Base-by-base conservation (phyloP, 257 asterid genomes). In the Lithospermum erythrorhizon region DNA sequence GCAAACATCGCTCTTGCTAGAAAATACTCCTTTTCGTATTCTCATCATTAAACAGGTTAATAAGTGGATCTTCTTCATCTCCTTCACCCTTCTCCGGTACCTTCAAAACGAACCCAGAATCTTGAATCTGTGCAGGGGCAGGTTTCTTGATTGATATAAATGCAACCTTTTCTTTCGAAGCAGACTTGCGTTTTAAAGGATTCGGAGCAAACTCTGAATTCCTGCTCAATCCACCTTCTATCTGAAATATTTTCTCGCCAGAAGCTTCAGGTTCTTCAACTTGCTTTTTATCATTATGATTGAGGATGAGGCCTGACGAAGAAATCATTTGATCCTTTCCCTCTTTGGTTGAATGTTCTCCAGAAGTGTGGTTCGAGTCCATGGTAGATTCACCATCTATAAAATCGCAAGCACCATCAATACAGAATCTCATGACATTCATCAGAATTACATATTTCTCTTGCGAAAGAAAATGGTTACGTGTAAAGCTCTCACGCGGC, bases 71-170 rank as follows among this genome's bases (percentile, higher is more conserved):
- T 55, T 75, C 83, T 69, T 74, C 70, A 45, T 69, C 64, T 27
- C 37, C 76, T 21, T 64, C 76, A 24, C 58, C 72, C 74, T 66
- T 77, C 54, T 64, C 78, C 19, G 55, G 56, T 41, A 63, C 71
- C 69, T 66, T 68, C 66, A 62, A 47, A 24, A 58, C 53, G 30
- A 62, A 57, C 20, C 49, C 68, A 27, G 70, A 59, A 54, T 72
- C 78, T 27, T 61, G 55, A 24, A 75, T 47, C 25, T 79, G 32
- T n/a, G 83, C 60, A 18, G 81, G 63, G 19, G 67, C 55, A 9
- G 82, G 80, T 62, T 67, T 83, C 65, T 75, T 81, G 60, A 87
- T 76, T 0, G 95, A 63, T 35, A 90, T 73, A 67, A 87, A 90
- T 0, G 97, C 96, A 21, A 87, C 96, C 65, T 63, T 78, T 60